Evolutionary conservation across 164 flowering plant genomes (phyloP).

Genomic region (Magnolia changhungtana): DNA sequence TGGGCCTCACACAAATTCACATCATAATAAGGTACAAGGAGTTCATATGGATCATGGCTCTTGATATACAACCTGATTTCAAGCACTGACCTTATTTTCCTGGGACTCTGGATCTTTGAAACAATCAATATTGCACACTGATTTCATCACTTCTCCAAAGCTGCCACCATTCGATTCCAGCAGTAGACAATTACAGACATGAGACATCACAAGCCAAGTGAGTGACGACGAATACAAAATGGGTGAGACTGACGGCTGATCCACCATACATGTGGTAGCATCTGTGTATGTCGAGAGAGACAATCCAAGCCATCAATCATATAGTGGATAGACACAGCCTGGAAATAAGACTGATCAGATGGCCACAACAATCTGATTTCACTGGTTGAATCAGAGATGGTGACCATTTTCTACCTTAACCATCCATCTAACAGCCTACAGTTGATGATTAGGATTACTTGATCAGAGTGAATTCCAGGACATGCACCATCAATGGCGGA

Average conservation of each 20-base stretch:
- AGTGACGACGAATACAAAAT: not conserved
- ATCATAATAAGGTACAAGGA: not conserved
- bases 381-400: not conserved
- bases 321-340: not conserved
- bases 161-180: constrained; percentile 46
- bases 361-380: too few relatives aligned
- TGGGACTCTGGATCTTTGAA: not conserved
- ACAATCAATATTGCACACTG: not conserved
- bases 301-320: not conserved
- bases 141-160: constrained; percentile 4
- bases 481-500: not conserved
- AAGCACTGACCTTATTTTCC: not conserved
- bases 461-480: not conserved
- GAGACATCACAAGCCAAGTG: not conserved
- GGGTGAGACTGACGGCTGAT: not conserved
- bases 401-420: not conserved
- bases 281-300: not conserved
- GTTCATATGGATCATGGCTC: not conserved
- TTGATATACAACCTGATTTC: not conserved
- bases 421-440: not conserved
- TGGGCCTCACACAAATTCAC: not conserved
- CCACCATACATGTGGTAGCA: not conserved
- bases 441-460: not conserved
- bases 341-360: not conserved
- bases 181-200: constrained; percentile 21